phyloP scores from a whole-genome alignment of 352 stramenopile genomes.

The Globisporangium mamillatum region DNA sequence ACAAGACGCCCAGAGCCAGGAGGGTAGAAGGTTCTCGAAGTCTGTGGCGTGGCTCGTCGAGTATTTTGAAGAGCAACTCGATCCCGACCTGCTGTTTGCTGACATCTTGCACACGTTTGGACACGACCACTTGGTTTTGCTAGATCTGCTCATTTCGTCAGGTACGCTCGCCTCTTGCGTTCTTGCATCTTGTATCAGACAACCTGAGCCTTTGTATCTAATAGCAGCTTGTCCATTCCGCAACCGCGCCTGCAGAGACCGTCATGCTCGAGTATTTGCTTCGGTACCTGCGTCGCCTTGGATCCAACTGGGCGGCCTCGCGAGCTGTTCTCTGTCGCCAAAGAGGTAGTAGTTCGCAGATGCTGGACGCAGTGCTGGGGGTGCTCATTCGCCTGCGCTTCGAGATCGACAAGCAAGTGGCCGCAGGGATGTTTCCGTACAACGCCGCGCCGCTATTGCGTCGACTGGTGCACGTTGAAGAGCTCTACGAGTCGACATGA shows the following conservation, averaged over 20 bases:
- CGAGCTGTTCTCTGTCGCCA: constrained; percentile 20
- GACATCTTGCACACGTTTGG: constrained; percentile 43
- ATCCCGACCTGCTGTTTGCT: constrained; percentile 60
- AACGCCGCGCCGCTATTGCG: constrained; percentile 38
- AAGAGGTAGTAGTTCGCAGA: background rate
- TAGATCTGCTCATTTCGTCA: constrained; percentile 73
- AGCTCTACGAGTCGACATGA: constrained; percentile 41
- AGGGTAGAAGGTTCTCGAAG: background rate
- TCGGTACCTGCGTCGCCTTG: constrained; percentile 45
- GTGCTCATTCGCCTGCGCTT: constrained; percentile 60
- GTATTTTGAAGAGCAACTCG: constrained; percentile 28
- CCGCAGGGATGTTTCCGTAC: constrained; percentile 53
- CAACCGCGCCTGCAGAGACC: constrained; percentile 41
- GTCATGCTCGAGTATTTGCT: constrained; percentile 62
- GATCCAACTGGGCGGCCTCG: constrained; percentile 27
- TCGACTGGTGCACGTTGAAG: constrained; percentile 47
- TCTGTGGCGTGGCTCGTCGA: constrained; percentile 7
- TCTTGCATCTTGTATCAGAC: background rate
- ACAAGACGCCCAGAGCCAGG: background rate
- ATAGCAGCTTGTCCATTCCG: background rate
- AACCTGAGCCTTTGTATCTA: background rate
- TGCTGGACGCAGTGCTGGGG: constrained; percentile 40
- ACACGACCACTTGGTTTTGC: constrained; percentile 58
- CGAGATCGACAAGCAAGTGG: constrained; percentile 53
- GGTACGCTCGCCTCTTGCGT: constrained; percentile 27